phyloP scores from a whole-genome alignment of 768 basidiomycete genomes.

The Gloeophyllum trabeum region DNA sequence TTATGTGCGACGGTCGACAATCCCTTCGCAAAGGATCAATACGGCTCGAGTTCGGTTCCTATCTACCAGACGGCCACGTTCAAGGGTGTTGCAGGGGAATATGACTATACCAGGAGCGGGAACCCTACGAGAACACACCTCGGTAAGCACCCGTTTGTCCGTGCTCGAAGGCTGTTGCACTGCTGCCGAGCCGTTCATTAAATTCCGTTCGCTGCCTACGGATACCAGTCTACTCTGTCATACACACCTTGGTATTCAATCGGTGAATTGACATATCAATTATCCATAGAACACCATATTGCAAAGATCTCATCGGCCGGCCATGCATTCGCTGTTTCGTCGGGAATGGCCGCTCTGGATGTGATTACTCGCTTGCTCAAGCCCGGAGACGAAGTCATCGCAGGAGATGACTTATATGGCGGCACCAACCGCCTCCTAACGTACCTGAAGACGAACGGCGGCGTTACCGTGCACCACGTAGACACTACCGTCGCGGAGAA shows the following conservation, averaged over 20 bases:
- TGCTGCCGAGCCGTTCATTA: no score
- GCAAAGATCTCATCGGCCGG: conserved; percentile 92
- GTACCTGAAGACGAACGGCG: conserved; percentile 80
- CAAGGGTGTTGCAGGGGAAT: conserved; percentile 84
- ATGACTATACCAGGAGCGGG: conserved; percentile 91
- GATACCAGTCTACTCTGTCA: no score
- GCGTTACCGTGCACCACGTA: conserved; percentile 85
- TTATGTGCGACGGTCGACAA: conserved; percentile 88
- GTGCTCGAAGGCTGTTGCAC: no score
- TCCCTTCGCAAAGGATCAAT: conserved; percentile 88
- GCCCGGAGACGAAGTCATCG: conserved; percentile 91
- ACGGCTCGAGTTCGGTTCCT: conserved; percentile 87
- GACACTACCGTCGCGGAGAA: conserved; percentile 74
- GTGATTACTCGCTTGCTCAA: conserved; percentile 89
- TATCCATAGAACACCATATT: conserved; percentile 76
- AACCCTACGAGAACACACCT: conserved; percentile 95
- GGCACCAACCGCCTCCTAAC: conserved; percentile 92
- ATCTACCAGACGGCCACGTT: conserved; percentile 99
- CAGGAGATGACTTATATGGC: conserved; percentile 95
- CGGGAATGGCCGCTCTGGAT: conserved; percentile 97
- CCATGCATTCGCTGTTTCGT: conserved; percentile 87
- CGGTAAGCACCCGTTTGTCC: conserved; percentile 43
- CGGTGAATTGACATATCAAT: background rate
- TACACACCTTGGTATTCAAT: no score
- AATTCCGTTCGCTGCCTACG: no score